These are phyloP conservation scores for Trypanosoma avium DNA, from an alignment of 208 protist species.

Conservation along the genomic window DNA sequence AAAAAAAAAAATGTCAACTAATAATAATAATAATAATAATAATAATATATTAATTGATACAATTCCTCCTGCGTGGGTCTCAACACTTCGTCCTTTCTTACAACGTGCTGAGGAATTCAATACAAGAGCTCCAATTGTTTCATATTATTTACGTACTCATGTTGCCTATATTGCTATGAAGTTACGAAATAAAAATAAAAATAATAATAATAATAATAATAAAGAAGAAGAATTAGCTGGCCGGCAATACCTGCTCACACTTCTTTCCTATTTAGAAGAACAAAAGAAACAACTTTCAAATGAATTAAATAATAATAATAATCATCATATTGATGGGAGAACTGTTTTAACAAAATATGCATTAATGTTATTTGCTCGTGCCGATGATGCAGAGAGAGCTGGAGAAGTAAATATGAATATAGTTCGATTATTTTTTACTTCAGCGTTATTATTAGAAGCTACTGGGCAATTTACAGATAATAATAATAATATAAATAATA, in stretches of 20 bases:
- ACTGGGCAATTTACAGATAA: constrained; percentile 81
- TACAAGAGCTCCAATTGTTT: constrained; percentile 44
- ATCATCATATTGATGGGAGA: constrained; percentile 56
- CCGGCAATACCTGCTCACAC: constrained; percentile 38
- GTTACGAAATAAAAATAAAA: constrained; percentile 44
- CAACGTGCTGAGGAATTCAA: constrained; percentile 75
- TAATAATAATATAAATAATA: too few relatives aligned
- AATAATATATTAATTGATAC: constrained; percentile 21
- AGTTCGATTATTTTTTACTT: constrained; percentile 70
- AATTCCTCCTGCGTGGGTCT: constrained; percentile 48
- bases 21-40: not conserved
- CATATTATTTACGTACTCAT: constrained; percentile 77
- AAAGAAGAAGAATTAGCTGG: not conserved
- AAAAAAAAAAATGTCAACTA: not conserved
- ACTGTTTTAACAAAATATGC: constrained; percentile 63
- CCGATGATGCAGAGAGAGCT: constrained; percentile 74
- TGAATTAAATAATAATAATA: constrained; percentile 35
- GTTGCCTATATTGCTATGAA: constrained; percentile 58
- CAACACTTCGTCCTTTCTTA: constrained; percentile 57
- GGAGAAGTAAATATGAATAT: constrained; percentile 39
- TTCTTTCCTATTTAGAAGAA: constrained; percentile 50
- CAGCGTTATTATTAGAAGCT: constrained; percentile 71
- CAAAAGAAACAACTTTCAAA: constrained; percentile 39
- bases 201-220: not conserved
- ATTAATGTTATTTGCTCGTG: constrained; percentile 70